Evolutionary conservation across 2,329 filamentous ascomycete species (phyloP).

Genomic region (Cladosporium sp.): DNA sequence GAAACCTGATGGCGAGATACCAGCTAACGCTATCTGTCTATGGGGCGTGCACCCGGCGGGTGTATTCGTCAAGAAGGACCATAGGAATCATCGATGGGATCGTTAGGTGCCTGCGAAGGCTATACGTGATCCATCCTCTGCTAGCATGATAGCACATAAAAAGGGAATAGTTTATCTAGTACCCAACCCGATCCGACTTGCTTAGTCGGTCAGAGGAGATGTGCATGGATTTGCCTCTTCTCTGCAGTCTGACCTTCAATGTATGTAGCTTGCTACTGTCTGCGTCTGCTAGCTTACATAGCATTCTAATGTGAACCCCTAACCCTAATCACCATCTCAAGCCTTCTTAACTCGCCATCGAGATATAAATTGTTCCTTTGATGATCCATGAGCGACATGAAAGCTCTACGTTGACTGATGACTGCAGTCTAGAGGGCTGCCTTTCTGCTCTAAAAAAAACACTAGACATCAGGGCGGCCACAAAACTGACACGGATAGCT

Average conservation of each 20-base stretch:
- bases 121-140: not conserved
- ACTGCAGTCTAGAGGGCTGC: no score
- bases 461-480: no score
- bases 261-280: not conserved
- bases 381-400: not conserved
- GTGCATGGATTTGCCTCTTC: not conserved
- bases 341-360: no score
- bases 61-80: constrained; percentile 1
- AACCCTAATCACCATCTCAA: no score
- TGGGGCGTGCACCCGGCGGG: not conserved
- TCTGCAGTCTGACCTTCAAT: constrained; percentile 5
- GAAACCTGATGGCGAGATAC: constrained; percentile 1
- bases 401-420: no score
- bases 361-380: no score
- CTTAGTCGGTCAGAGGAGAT: not conserved
- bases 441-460: no score
- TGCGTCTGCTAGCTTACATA: not conserved
- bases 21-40: not conserved
- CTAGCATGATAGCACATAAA: not conserved
- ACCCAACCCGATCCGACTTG: constrained; percentile 4
- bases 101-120: not conserved
- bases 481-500: no score
- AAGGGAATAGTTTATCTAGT: not conserved
- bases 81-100: not conserved
- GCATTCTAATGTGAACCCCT: not conserved